phyloP scores from a whole-genome alignment of 2,329 filamentous ascomycete genomes.

The Fusarium xyrophilum region DNA sequence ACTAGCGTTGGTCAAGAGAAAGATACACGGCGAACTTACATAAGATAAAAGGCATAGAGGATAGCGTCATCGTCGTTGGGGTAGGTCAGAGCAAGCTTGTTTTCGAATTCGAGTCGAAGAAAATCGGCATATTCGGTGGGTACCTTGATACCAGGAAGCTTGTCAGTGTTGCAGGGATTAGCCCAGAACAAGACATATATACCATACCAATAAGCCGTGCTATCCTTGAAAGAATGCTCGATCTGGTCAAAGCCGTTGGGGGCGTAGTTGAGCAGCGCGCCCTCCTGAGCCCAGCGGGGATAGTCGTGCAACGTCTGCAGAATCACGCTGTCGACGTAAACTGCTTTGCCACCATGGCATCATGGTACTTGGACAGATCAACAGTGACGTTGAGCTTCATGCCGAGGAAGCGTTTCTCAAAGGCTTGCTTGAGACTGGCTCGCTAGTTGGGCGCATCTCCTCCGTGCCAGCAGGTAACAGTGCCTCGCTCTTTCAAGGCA shows the following conservation, averaged over 20 bases:
- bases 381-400: slow-evolving; percentile 61
- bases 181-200: slow-evolving; percentile 49
- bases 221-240: slow-evolving; percentile 48
- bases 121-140: slow-evolving; percentile 51
- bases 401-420: slow-evolving; percentile 56
- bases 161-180: slow-evolving; percentile 42
- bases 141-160: slow-evolving; percentile 43
- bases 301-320: slow-evolving; percentile 61
- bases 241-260: slow-evolving; percentile 55
- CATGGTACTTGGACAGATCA: slow-evolving; percentile 63
- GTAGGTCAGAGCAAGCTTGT: slow-evolving; percentile 61
- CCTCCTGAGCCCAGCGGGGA: slow-evolving; percentile 57
- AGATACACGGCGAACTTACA: too few relatives aligned
- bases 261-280: slow-evolving; percentile 57
- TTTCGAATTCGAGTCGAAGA: slow-evolving; percentile 58
- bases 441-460: slow-evolving; percentile 55
- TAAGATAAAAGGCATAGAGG: slow-evolving; percentile 56
- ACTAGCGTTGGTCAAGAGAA: too few relatives aligned
- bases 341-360: slow-evolving; percentile 44
- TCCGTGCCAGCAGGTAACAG: slow-evolving; percentile 56
- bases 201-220: slow-evolving; percentile 50
- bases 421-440: slow-evolving; percentile 50
- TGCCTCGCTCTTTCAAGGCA: slow-evolving; percentile 55
- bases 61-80: slow-evolving; percentile 66
- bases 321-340: slow-evolving; percentile 51